Base-by-base conservation (phyloP, 176 grass and related monocot genomes). In the Oryza meridionalis region DNA sequence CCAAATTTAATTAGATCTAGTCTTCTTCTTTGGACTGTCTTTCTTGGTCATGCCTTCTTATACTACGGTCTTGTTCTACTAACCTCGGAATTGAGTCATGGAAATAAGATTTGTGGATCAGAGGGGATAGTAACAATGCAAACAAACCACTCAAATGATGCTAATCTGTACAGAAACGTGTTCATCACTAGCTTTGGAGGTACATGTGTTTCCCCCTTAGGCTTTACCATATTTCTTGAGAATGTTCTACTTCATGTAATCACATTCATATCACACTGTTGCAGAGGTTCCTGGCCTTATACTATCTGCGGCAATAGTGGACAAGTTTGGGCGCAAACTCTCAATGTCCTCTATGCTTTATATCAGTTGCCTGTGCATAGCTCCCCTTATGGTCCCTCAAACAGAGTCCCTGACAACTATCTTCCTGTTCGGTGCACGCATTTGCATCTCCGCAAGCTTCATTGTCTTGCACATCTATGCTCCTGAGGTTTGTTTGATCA, bases 11-110 rank as follows among this genome's bases (percentile, higher is more conserved):
- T 94, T 67, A 81, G 77, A 83, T 89, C 91, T 58, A 95, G 82
- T 50, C 70, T 98, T 87, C 87, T 98, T 75, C 88, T 95, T 69
- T 98, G 96, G 96, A 85, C 74, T 7, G 96, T 95, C 35, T 98
- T 90, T 75, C 90, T 93, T 67, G 91, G 92, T 12, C 93, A 93
- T 55, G 96, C 96, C 14, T 98, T 98, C 90, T 85, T 91, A 65
- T 98, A 98, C 75, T 98, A 98, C 15, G 96, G 92, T 33, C 77
- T 98, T 84, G 90, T 98, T 83, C 80, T 98, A 37, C 76, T 95
- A 77, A 95, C 96, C 19, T 82, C 92, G 65, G 91, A 95, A 66
- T 68, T 98, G 74, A 97, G 92, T 71, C 87, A 91, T 25, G 94
- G 89, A 85, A 95, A 84, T 85, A 93, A 77, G 68, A 88, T 81